Evolutionary conservation across 495 filamentous ascomycete species (phyloP).

Genomic region (Trichoderma asperelloides): DNA sequence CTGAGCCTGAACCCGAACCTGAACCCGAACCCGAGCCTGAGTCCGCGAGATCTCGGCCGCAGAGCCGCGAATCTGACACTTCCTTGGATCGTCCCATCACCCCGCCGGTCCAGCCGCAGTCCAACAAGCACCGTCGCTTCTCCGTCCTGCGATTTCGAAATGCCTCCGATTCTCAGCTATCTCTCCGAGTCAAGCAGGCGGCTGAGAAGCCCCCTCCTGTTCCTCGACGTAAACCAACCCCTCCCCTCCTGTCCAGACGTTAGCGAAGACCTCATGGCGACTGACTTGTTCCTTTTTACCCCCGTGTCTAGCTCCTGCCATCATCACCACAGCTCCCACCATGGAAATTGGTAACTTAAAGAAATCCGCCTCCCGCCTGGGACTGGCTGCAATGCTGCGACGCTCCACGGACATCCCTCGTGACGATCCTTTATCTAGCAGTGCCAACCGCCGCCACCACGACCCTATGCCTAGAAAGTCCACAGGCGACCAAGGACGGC

Average conservation of each 20-base stretch:
- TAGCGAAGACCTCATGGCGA: neutral
- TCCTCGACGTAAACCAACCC: constrained; percentile 51
- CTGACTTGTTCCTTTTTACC: neutral
- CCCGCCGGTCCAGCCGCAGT: constrained; percentile 37
- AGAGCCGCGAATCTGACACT: neutral
- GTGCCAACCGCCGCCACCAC: constrained; percentile 4
- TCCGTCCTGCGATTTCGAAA: constrained; percentile 86
- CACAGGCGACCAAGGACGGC: constrained; percentile 21
- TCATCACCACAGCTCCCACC: constrained; percentile 89
- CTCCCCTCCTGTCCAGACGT: constrained; percentile 13
- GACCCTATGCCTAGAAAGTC: constrained; percentile 27
- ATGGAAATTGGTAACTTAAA: constrained; percentile 42
- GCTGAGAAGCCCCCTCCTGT: constrained; percentile 59
- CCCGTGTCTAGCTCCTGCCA: constrained; percentile 59
- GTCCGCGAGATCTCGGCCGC: constrained; percentile 14
- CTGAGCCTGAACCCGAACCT: constrained; percentile 3
- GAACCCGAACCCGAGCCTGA: no score
- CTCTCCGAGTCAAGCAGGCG: constrained; percentile 65
- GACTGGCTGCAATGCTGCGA: constrained; percentile 35
- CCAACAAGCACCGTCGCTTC: constrained; percentile 58
- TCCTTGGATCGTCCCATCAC: constrained; percentile 21
- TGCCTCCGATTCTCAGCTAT: constrained; percentile 88
- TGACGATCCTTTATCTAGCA: constrained; percentile 20
- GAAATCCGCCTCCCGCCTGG: constrained; percentile 46
- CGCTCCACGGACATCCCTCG: constrained; percentile 34